A percentile compares a stretch with the other conserved stretches of the same genome.
Conservation (phyloP, 2,329 filamentous ascomycete species). For the Cladosporium oxysporum region DNA sequence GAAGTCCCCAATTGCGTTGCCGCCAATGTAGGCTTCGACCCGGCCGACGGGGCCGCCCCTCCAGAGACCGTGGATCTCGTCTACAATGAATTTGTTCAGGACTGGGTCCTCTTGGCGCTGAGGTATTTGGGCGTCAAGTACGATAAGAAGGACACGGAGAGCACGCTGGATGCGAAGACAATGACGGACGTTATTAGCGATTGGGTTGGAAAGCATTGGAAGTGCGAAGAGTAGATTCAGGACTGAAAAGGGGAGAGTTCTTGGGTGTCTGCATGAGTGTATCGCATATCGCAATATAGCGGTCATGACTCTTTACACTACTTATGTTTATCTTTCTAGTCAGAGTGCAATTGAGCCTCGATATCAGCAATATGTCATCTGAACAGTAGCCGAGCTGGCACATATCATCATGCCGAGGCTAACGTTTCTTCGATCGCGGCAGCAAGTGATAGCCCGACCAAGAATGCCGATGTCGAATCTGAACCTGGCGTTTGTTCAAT, state of each 20-base stretch:
- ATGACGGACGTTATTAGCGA: constrained; percentile 60
- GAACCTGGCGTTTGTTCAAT: no score
- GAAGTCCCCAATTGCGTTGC: constrained; percentile 82
- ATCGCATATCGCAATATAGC: no score
- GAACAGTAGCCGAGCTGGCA: background rate
- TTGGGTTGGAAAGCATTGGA: constrained; percentile 62
- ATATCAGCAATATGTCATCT: no score
- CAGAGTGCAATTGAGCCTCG: no score
- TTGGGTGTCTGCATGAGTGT: no score
- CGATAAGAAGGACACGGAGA: constrained; percentile 51
- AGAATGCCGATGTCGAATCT: background rate
- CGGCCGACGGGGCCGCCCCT: constrained; percentile 38
- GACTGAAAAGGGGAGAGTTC: no score
- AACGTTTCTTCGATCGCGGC: background rate
- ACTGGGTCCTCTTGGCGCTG: constrained; percentile 75
- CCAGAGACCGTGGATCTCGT: constrained; percentile 81
- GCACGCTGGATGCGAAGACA: constrained; percentile 55
- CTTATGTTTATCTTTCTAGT: no score
- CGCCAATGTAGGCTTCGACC: constrained; percentile 63
- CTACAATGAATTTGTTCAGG: constrained; percentile 88
- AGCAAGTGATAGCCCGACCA: background rate
- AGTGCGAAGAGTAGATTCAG: constrained; percentile 26
- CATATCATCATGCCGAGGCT: background rate
- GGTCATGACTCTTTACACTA: no score
- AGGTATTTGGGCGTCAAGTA: constrained; percentile 59